phyloP scores from a whole-genome alignment of 805 yeast species.

The Ogataea zsoltii region DNA sequence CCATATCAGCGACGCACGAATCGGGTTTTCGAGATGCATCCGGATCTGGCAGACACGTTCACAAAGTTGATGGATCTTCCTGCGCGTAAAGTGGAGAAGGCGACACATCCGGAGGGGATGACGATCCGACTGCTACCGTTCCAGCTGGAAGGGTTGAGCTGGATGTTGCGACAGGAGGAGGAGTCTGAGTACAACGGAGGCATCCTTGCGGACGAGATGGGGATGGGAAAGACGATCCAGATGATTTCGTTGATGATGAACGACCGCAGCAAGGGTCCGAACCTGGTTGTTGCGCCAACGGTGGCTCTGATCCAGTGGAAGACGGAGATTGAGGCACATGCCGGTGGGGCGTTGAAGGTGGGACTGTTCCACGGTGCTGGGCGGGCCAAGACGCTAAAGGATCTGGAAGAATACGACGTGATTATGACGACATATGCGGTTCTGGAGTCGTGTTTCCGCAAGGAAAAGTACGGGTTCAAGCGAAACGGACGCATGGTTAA shows the following conservation, averaged over 20 bases:
- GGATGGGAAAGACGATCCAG: constrained; percentile 99
- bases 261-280: constrained; percentile 68
- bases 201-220: constrained; percentile 97
- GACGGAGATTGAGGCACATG: constrained; percentile 84
- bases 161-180: constrained; percentile 89
- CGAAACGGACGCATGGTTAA: constrained; percentile 70
- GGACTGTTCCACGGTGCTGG: constrained; percentile 85
- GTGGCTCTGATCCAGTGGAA: constrained; percentile 99
- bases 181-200: constrained; percentile 82
- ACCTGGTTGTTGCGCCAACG: constrained; percentile 93
- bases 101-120: constrained; percentile 80
- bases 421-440: constrained; percentile 92
- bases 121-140: constrained; percentile 76
- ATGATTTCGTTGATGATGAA: constrained; percentile 84
- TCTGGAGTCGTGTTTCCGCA: constrained; percentile 80
- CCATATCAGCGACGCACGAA: constrained; percentile 70
- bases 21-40: constrained; percentile 72
- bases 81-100: constrained; percentile 50
- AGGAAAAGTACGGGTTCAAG: constrained; percentile 79
- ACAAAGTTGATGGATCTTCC: constrained; percentile 54
- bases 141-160: constrained; percentile 88
- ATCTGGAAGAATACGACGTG: constrained; percentile 68
- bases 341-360: constrained; percentile 67
- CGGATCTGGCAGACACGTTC: constrained; percentile 73
- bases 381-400: constrained; percentile 58